Base-by-base conservation (phyloP, 305 asterid genomes). In the Fraxinus platypoda region DNA sequence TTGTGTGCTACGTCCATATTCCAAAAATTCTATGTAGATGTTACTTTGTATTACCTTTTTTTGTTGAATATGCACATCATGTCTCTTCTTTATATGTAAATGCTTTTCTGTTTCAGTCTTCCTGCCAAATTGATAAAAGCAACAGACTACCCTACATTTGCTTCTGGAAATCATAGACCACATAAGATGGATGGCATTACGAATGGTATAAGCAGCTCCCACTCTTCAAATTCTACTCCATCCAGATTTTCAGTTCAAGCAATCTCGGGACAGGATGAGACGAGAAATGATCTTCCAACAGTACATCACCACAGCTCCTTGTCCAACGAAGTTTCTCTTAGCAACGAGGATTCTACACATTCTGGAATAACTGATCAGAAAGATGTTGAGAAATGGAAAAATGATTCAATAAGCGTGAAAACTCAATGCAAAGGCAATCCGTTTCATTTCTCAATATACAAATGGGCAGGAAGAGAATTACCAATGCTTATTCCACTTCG, bases 391-490 rank as follows among this genome's bases (percentile, higher is more conserved):
- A 74, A 74, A 74, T 23, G 52, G 84, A 81, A 84, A 30, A 87
- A 74, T 80, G 82, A 75, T 0, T 64, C 78, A 19, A 80, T 76
- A 77, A 82, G 74, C 33, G 38, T 34, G 28, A 90, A 88, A 35
- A 77, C 80, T 79, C 72, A 77, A 46, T 71, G 57, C 17, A 59
- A 75, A 64, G 87, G 79, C 35, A 80, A 83, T 80, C 90, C 86
- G 81, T 95, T 95, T 80, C 99, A 95, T 81, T 95, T 94, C 91
- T 95, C 99, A 11, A 93, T 95, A 78, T 94, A 94, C 85, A 94
- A 92, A 85, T 95, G 98, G 99, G 94, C 92, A 25, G 97, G 92
- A 52, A 81, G 80, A 59, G 98, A 91, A 78, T 90, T 90, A 54
- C 94, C 97, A 13, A 82, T 90, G 82, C 83, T 91, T 73, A 83